Evolutionary conservation across 257 asterid genomes (phyloP).

Genomic region (Rehmannia glutinosa): DNA sequence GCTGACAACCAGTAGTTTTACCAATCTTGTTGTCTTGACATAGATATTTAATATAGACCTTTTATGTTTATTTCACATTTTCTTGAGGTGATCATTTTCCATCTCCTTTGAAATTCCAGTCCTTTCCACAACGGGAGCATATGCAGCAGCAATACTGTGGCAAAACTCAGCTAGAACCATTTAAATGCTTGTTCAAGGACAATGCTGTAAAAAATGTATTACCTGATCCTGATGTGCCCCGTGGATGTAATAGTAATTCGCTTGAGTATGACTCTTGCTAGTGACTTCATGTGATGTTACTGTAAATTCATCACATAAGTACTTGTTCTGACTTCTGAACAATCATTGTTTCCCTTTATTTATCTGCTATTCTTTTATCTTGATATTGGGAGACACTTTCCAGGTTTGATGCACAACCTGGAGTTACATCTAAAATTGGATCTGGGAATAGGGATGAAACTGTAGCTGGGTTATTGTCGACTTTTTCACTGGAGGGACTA

Average conservation of each 20-base stretch:
- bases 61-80: not conserved
- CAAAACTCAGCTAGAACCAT: constrained; percentile 46
- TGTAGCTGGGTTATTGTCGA: constrained; percentile 57
- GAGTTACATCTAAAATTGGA: constrained; percentile 75
- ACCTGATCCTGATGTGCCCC: constrained; percentile 90
- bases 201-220: constrained; percentile 53
- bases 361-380: constrained; percentile 8
- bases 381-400: constrained; percentile 18
- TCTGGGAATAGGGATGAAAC: constrained; percentile 82
- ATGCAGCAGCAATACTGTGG: constrained; percentile 71
- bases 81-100: constrained; percentile 17
- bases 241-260: constrained; percentile 76
- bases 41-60: not conserved
- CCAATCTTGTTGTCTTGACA: constrained; percentile 2
- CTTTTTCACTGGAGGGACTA: constrained; percentile 65
- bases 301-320: constrained; percentile 1
- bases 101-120: constrained; percentile 35
- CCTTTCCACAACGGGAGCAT: constrained; percentile 71
- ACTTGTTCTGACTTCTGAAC: not conserved
- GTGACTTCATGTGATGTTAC: constrained; percentile 16
- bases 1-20: constrained; percentile 1
- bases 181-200: constrained; percentile 53
- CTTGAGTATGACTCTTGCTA: constrained; percentile 59
- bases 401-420: constrained; percentile 88
- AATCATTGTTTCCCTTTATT: constrained; percentile 10